Evolutionary conservation across 164 flowering plant genomes (phyloP), one percentile per base, ranked within the genome.

Genomic region (Brasenia schreberi): DNA sequence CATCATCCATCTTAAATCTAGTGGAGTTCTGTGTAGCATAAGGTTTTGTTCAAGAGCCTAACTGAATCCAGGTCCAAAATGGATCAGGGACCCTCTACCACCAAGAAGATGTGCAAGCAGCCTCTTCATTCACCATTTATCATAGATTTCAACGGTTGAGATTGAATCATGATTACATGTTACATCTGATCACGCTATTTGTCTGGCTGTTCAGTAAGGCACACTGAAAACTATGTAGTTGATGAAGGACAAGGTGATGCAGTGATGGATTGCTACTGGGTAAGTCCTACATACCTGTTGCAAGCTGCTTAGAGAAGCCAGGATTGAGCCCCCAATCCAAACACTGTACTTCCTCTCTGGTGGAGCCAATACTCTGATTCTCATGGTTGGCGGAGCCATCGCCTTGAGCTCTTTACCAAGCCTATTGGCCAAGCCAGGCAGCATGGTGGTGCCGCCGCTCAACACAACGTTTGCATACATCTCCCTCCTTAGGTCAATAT

Each of bases 241-340:
- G 18, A 23, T 18, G 63, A 61, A 5, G 42, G n/a, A 6, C 63
- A 61, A 18, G 18, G 18, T 12, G 63, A 10, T 61, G 12, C 10
- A 7, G 5, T 18, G 27, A 61, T 18, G 33, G 18, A 11, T 1
- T 18, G 10, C 19, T 7, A 18, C 12, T 11, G 63, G 27, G 11
- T 33, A 33, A 3, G 39, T 33, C 39, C 39, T 16, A 14, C 4
- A 1, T 62, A 75, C 77, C 75, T 72, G 78, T 62, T 72, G 68
- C 56, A 76, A 76, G 0, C 70, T 67, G 69, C 73, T 72, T 4
- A 75, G 66, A 5, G 78, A 72, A 59, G 73, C 78, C 66, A 75
- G 62, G 65, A 75, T 71, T 27, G 77, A 75, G 5, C 75, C 77
- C 6, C 75, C 77, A 62, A 69, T 69, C 71, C 71, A 69, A 14